These are phyloP conservation scores for Termitomyces sp. DNA, from an alignment of 768 basidiomycete species.

Conservation along the genomic window DNA sequence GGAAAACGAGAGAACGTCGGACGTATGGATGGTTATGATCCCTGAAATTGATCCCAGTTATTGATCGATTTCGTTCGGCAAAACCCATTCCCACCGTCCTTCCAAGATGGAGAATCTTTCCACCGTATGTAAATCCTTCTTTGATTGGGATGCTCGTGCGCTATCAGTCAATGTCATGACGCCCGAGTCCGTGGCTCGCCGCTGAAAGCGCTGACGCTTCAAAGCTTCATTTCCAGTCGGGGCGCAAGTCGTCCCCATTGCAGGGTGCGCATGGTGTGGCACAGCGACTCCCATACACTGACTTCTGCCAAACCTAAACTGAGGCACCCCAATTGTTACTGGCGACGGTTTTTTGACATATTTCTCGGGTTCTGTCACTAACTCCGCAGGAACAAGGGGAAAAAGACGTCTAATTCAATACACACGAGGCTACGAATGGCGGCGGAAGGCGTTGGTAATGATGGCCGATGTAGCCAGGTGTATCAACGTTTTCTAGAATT, in stretches of 20 bases:
- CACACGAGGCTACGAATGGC: not conserved
- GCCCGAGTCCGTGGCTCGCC: not conserved
- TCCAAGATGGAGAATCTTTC: not conserved
- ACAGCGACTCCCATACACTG: not conserved
- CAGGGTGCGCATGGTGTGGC: not conserved
- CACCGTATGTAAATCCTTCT: too few relatives aligned
- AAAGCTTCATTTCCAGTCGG: not conserved
- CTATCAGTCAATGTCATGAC: too few relatives aligned
- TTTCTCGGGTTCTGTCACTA: not conserved
- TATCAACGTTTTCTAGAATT: not conserved
- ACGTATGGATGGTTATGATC: constrained; percentile 2
- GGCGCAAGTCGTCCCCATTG: not conserved
- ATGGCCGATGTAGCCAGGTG: not conserved
- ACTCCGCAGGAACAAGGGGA: not conserved
- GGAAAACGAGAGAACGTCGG: not conserved
- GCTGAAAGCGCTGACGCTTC: not conserved
- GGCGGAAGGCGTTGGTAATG: not conserved
- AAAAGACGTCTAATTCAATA: not conserved
- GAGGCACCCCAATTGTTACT: not conserved
- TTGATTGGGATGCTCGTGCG: too few relatives aligned
- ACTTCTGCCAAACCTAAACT: not conserved
- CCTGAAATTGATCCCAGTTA: constrained; percentile 2
- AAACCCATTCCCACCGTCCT: constrained; percentile 11
- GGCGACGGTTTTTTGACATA: not conserved
- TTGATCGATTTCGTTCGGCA: constrained; percentile 21